phyloP scores from a whole-genome alignment of 345 rosid genomes.

The Gossypium bickii region DNA sequence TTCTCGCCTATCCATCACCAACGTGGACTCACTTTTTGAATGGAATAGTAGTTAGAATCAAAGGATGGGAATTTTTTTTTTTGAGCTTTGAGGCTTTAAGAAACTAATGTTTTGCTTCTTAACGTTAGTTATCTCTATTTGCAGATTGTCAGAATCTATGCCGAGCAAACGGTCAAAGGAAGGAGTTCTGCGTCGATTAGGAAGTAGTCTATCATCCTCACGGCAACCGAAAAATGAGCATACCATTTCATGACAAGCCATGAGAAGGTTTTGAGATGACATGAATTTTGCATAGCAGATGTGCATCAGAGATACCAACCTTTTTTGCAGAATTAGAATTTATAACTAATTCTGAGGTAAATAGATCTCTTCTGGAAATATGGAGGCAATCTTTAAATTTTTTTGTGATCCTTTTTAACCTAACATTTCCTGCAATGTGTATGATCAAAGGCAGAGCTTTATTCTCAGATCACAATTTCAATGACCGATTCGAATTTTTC shows the following conservation, averaged over 20 bases:
- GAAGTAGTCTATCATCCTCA: neutral
- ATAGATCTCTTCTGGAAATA: constrained; percentile 9
- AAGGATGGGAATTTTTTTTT: neutral
- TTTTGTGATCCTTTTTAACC: neutral
- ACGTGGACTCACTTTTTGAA: constrained; percentile 7
- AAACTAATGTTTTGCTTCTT: neutral
- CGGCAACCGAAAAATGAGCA: neutral
- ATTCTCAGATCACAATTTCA: neutral
- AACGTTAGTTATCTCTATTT: neutral
- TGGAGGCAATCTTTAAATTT: neutral
- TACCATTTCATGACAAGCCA: neutral
- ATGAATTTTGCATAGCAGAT: neutral
- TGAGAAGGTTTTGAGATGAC: neutral
- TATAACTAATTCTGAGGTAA: constrained; percentile 8
- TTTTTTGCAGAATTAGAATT: neutral
- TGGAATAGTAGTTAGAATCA: neutral
- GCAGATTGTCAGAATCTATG: constrained; percentile 3
- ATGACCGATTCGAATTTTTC: neutral
- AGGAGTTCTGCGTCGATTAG: neutral
- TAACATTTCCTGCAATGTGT: constrained; percentile 1
- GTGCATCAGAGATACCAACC: neutral
- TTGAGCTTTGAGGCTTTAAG: neutral
- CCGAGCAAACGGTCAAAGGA: constrained; percentile 14
- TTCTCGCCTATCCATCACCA: neutral
- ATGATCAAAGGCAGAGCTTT: neutral